These are phyloP conservation scores for Fusarium sp. DNA, from an alignment of 2,329 filamentous ascomycete species.

Conservation along the genomic window DNA sequence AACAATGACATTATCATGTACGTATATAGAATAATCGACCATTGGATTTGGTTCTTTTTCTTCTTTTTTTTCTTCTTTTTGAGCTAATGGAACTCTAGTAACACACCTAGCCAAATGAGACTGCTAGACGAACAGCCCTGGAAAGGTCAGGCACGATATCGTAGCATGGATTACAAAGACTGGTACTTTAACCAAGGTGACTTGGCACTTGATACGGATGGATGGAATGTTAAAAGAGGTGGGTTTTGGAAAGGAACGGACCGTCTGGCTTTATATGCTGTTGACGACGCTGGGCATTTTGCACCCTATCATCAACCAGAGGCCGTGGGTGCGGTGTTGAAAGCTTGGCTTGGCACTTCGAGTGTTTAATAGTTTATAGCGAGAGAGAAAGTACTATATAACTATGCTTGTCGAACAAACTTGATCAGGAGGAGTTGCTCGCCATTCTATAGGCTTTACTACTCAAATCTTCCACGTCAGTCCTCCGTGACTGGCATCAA, in stretches of 20 bases:
- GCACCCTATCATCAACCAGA: conserved; percentile 8
- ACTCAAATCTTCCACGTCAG: background rate
- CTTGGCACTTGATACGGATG: background rate
- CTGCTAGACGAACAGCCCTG: conserved; percentile 19
- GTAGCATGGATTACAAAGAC: background rate
- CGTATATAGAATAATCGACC: background rate
- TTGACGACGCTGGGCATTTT: conserved; percentile 26
- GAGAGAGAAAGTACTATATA: background rate
- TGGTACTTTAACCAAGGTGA: background rate
- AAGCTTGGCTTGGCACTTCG: background rate
- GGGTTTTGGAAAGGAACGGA: conserved; percentile 21
- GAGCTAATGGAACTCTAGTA: background rate
- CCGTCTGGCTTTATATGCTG: conserved; percentile 2
- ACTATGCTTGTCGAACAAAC: no score
- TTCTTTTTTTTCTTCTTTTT: no score
- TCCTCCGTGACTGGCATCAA: background rate
- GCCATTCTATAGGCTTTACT: no score
- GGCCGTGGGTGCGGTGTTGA: conserved; percentile 6
- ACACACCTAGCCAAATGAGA: conserved; percentile 13
- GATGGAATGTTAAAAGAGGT: background rate
- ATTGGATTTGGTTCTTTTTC: no score
- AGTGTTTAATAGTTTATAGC: background rate
- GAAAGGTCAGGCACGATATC: conserved; percentile 2
- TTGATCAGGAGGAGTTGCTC: no score
- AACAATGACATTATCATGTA: conserved; percentile 14